Evolutionary conservation across 139 green algal species (phyloP), one percentile per base, ranked within the genome.

Genomic region (Coccomyxa sp.): DNA sequence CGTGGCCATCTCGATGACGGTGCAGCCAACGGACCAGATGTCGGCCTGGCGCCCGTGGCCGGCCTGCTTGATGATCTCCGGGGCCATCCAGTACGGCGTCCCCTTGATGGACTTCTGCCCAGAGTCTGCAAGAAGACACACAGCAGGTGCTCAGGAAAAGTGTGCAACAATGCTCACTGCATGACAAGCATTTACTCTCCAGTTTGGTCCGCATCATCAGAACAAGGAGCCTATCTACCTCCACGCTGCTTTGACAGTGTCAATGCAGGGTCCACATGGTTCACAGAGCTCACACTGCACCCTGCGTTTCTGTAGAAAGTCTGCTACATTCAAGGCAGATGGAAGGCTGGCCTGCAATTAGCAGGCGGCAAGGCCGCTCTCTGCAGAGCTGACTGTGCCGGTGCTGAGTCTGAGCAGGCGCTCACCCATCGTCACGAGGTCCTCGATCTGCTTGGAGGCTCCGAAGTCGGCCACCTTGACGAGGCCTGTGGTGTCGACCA

Each of bases 21-120:
- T 97, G 86, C 95, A 99, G 37, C 85, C 96, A 9, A 98, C 87
- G 10, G 88, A 96, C 95, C 96, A 99, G 72, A 99, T 98, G 88
- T 99, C 96, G 0, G 95, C 96, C 33, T 90, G 88, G 14, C 93
- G 83, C 24, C 92, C 92, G 64, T 95, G 89, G 33, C 92, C 89
- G 0, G 83, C 80, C 76, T 88, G 75, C 80, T 92, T 97, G 89
- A 99, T 99, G 10, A 98, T 93, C 88, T 99, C 96, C 14, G 96
- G 96, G 0, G 96, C 96, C 96, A 99, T 99, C 96, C 96, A 99
- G 89, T 97, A 97, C 12, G 95, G 92, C 7, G 96, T 99, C 70
- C 96, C 96, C 70, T 94, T 94, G 58, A 99, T 94, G 50, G 88
- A 95, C 74, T 95, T 95, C 81, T 81, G 89, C 34, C 93, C 93